Conservation (phyloP, 805 yeast species). For the Candida tammaniensis region DNA sequence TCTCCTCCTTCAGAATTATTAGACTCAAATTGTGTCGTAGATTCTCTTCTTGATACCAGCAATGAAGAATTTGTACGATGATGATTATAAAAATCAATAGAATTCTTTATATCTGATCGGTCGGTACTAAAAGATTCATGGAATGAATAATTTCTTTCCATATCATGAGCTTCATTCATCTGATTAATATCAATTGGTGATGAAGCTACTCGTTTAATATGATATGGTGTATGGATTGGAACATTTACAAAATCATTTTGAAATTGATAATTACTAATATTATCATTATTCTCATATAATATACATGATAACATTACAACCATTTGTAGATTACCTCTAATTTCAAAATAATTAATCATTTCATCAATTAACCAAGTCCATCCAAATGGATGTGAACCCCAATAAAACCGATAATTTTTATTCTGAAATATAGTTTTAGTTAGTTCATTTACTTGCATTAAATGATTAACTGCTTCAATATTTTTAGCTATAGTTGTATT, state of each 20-base stretch:
- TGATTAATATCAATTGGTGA: conserved; percentile 16
- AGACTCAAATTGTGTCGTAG: conserved; percentile 15
- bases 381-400: conserved; percentile 86
- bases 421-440: conserved; percentile 10
- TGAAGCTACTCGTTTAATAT: conserved; percentile 6
- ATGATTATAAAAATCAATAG: not conserved
- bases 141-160: conserved; percentile 6
- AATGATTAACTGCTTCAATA: conserved; percentile 12
- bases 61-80: conserved; percentile 9
- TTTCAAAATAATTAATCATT: conserved; percentile 63
- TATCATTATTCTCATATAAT: conserved; percentile 43
- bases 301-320: conserved; percentile 83
- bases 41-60: conserved; percentile 5
- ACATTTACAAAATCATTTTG: conserved; percentile 23
- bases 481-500: conserved; percentile 10
- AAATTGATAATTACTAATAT: conserved; percentile 16
- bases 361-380: conserved; percentile 60
- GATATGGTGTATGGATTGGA: conserved; percentile 49
- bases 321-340: conserved; percentile 74
- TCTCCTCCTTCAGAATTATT: conserved; percentile 15
- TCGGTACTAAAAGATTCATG: conserved; percentile 10
- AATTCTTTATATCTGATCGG: conserved; percentile 1
- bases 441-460: conserved; percentile 9
- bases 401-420: conserved; percentile 42
- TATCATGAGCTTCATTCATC: conserved; percentile 5